Base-by-base conservation (phyloP, 139 green algal genomes). In the Zygnema cylindricum region DNA sequence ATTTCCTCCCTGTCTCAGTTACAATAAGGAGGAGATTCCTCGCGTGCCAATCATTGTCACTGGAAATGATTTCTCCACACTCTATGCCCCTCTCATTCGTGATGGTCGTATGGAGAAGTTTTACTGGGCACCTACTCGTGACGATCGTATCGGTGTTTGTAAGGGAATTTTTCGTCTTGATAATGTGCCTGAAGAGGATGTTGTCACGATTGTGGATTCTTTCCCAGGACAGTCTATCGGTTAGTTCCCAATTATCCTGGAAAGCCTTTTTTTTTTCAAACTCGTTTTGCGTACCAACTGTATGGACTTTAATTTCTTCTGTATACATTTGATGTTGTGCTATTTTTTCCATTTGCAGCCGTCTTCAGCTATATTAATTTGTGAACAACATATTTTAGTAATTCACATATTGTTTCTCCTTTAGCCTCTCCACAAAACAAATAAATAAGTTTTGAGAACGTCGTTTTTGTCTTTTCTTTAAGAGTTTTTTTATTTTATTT, bases 31-130 rank as follows among this genome's bases (percentile, higher is more conserved):
- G 94, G 91, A 96, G 76, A 99, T 98, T 88, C 96, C 96, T 75
- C 77, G 76, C 1, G 83, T 93, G 43, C 92, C 92, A 21, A 93
- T 94, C 84, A 92, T 94, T 41, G 69, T 94, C 1, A 94, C 92
- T 23, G 92, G 76, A 49, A 94, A 94, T 57, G 86, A 94, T 77
- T 76, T 98, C 76, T 93, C 77, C 73, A 96, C 87, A 2, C 87
- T 99, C 43, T 99, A 97, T 35, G 97, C 97, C 1, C 97, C 97
- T 16, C 94, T 99, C 22, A 94, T 98, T 54, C 93, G 96, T 1
- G 95, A 98, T 73, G 95, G 96, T 11, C 93, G 95, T 69, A 95
- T 94, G 93, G 92, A 95, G 22, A 92, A 93, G 77, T 94, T 92
- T 77, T 92, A 92, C 55, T 95, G 93, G 93, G 32, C 95, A 73